A percentile compares a stretch with the other conserved stretches of the same genome.
phyloP scores from a whole-genome alignment of 225 moss, liverwort and hornwort genomes.

The Polytrichum commune region DNA sequence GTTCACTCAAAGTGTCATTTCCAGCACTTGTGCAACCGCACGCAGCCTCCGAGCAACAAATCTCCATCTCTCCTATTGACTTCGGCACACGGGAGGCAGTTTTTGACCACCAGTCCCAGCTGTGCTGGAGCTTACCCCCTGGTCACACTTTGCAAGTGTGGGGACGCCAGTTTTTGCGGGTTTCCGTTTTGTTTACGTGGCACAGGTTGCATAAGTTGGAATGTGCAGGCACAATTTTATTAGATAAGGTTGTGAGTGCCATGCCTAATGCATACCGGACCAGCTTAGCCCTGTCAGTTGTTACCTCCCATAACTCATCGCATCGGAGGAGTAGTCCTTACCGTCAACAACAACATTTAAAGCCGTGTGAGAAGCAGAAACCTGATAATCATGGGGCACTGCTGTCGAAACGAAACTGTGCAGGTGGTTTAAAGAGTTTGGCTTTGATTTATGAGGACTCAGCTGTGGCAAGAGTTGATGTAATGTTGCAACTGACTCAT shows the following conservation, averaged over 20 bases:
- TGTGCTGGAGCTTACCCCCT: constrained; percentile 30
- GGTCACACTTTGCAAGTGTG: constrained; percentile 23
- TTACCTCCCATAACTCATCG: constrained; percentile 2
- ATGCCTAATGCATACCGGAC: constrained; percentile 34
- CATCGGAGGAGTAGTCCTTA: constrained; percentile 22
- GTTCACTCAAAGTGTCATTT: constrained; percentile 42
- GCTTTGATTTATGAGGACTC: constrained; percentile 2
- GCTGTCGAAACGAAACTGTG: constrained; percentile 1
- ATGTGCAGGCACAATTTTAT: constrained; percentile 26
- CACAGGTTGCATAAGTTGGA: constrained; percentile 24
- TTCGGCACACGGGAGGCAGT: constrained; percentile 33
- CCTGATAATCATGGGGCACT: background rate
- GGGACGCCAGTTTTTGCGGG: constrained; percentile 24
- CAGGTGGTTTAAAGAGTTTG: background rate
- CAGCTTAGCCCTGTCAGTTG: constrained; percentile 17
- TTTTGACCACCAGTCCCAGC: constrained; percentile 43
- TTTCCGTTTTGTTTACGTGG: constrained; percentile 32
- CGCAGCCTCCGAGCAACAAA: constrained; percentile 27
- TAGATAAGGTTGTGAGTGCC: constrained; percentile 37
- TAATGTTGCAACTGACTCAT: constrained; percentile 16
- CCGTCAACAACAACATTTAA: background rate
- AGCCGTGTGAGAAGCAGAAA: constrained; percentile 8
- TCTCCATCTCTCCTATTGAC: constrained; percentile 30
- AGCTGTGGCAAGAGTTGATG: constrained; percentile 29
- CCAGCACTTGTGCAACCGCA: constrained; percentile 30